These are phyloP conservation scores for Ceratocystis alfenasii DNA, from an alignment of 2,329 filamentous ascomycete species.

Conservation along the genomic window DNA sequence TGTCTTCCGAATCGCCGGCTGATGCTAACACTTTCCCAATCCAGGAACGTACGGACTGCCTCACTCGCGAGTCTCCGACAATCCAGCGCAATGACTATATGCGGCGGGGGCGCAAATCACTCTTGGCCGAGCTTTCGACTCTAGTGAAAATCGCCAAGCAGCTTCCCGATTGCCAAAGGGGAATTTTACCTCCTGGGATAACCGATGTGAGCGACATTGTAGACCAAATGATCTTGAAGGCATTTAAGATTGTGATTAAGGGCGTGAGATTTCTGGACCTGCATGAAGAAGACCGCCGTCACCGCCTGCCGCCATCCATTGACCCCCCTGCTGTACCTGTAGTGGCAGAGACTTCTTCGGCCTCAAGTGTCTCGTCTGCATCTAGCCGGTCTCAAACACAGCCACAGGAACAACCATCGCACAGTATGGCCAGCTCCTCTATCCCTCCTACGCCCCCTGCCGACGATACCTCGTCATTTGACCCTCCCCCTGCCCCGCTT, in stretches of 20 bases:
- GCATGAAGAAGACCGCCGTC: constrained; percentile 51
- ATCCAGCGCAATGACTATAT: constrained; percentile 66
- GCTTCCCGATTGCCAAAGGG: constrained; percentile 60
- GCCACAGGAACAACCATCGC: background rate
- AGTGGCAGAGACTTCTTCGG: background rate
- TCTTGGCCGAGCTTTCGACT: constrained; percentile 79
- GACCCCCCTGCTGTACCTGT: constrained; percentile 10
- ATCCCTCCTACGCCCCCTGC: constrained; percentile 53
- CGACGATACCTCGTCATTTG: constrained; percentile 42
- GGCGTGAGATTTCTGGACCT: constrained; percentile 83
- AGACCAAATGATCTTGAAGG: constrained; percentile 86
- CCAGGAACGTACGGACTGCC: constrained; percentile 76
- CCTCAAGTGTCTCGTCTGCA: background rate
- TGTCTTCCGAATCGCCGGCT: background rate
- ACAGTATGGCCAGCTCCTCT: background rate
- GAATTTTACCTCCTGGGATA: constrained; percentile 26
- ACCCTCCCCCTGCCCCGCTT: constrained; percentile 23
- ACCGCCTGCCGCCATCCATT: constrained; percentile 13
- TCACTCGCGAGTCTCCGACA: constrained; percentile 66
- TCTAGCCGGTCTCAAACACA: constrained; percentile 11
- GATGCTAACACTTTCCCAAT: background rate
- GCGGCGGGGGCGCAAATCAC: constrained; percentile 68
- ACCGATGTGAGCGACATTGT: constrained; percentile 60
- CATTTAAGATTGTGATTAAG: constrained; percentile 86
- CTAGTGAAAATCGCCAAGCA: constrained; percentile 81